These are phyloP conservation scores for Epichloe amarillans DNA, from an alignment of 2,329 filamentous ascomycete genomes.

Conservation along the genomic window DNA sequence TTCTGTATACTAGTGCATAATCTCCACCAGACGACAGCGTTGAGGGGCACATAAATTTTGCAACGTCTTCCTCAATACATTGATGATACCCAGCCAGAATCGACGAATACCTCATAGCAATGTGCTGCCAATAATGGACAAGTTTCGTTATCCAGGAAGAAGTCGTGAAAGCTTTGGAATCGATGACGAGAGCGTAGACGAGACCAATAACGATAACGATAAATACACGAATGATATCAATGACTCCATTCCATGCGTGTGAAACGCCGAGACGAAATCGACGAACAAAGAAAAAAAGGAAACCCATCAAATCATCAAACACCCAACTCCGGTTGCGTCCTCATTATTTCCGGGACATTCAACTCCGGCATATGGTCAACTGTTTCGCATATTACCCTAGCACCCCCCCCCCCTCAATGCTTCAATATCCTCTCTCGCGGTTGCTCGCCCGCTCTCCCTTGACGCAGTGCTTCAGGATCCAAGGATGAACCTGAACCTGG, in stretches of 20 bases:
- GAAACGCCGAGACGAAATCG: slow-evolving; percentile 4
- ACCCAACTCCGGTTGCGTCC: slow-evolving; percentile 4
- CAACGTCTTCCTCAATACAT: not conserved
- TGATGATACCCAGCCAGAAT: slow-evolving; percentile 1
- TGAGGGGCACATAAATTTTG: not conserved
- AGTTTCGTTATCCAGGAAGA: not conserved
- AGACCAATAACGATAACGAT: slow-evolving; percentile 5
- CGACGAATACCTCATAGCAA: not conserved
- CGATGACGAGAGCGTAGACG: not conserved
- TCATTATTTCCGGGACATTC: slow-evolving; percentile 3
- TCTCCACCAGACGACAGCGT: not conserved
- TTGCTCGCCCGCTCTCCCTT: slow-evolving; percentile 42
- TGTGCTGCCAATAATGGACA: not conserved
- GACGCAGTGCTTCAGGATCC: slow-evolving; percentile 92
- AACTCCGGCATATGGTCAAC: slow-evolving; percentile 5
- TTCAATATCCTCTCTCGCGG: slow-evolving; percentile 29
- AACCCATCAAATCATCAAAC: slow-evolving; percentile 3
- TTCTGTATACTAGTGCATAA: slow-evolving; percentile 4
- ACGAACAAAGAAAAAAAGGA: not conserved
- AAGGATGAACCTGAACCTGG: slow-evolving; percentile 78
- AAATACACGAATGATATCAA: slow-evolving; percentile 4
- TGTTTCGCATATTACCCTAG: not conserved
- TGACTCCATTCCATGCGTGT: slow-evolving; percentile 19
- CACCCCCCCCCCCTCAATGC: slow-evolving; percentile 8
- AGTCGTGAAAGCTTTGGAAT: not conserved